Base-by-base conservation (phyloP, 2,329 filamentous ascomycete genomes). In the Beauveria pseudobassiana region DNA sequence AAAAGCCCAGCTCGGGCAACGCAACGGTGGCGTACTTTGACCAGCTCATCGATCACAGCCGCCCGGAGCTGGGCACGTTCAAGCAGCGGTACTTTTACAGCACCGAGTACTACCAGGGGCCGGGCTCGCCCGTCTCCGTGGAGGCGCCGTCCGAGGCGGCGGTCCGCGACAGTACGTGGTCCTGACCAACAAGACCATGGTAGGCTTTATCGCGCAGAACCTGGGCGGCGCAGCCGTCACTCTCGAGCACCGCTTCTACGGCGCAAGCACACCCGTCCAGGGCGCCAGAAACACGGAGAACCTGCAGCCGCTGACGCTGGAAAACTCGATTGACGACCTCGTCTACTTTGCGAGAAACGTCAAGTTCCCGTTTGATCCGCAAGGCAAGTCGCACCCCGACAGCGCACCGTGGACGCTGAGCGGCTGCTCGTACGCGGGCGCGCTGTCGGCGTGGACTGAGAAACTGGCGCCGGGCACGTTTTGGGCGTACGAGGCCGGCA, bases 191-290 rank as follows among this genome's bases (percentile, higher is more conserved):
- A 87, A 87, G 34, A 85, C 93, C 52, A 77, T 91, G 1, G 80
- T 85, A 50, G 82, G 82, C 42, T 80, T 88, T 65, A 79, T 93
- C 20, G 83, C 86, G 2, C 76, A 87, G 66, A 86, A 85, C 1
- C 87, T 87, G 0, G 77, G 85, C 64, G 91, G 90, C 2, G 76
- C 93, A 22, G 88, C 85, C 9, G 86, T 96, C 9, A 82, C 93
- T 54, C 79, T 59, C 2, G 91, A 95, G 75, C 90, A 95, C 70
- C 84, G 91, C 54, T 96, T 93, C 78, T 96, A 92, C 70, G 91
- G 91, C 62, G 79, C 79, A 16, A 91, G 87, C 69, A 86, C 87
- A 59, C 90, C 90, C 0, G 82, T 82, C 0, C 5, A 28, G 18
- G 22, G 24, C 8, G 70, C 78, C 3, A 80, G 90, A 68, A 78